phyloP scores from a whole-genome alignment of 805 yeast genomes.

The Kodamaea nitidulidarum region DNA sequence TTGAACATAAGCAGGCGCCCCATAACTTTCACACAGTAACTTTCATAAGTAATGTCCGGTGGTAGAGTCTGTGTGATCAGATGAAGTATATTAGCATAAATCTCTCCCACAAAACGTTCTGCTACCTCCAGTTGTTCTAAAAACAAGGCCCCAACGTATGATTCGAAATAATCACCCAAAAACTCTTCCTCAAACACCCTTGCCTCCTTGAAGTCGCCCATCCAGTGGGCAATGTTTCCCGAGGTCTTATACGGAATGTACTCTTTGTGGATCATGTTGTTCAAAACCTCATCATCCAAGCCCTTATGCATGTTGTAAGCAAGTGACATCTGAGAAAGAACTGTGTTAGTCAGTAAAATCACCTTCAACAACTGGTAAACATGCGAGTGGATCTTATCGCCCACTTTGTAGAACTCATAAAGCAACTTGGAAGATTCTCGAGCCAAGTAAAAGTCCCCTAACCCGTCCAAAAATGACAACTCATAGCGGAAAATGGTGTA shows the following conservation, averaged over 20 bases:
- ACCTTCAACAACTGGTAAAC: slow-evolving; percentile 25
- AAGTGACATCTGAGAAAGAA: slow-evolving; percentile 31
- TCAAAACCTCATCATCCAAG: slow-evolving; percentile 27
- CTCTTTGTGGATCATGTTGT: slow-evolving; percentile 17
- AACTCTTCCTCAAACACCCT: slow-evolving; percentile 38
- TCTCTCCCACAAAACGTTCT: slow-evolving; percentile 27
- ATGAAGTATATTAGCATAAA: slow-evolving; percentile 28
- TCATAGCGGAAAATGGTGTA: slow-evolving; percentile 28
- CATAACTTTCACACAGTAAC: slow-evolving; percentile 32
- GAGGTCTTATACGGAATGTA: slow-evolving; percentile 23
- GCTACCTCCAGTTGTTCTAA: slow-evolving; percentile 36
- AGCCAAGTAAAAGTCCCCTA: slow-evolving; percentile 39
- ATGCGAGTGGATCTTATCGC: slow-evolving; percentile 11
- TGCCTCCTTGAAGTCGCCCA: slow-evolving; percentile 13
- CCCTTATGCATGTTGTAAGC: slow-evolving; percentile 35
- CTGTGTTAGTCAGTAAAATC: slow-evolving; percentile 36
- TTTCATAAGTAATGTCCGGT: slow-evolving; percentile 21
- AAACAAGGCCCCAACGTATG: slow-evolving; percentile 39
- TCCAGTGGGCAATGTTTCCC: slow-evolving; percentile 9
- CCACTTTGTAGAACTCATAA: slow-evolving; percentile 21
- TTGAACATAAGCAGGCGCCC: slow-evolving; percentile 23
- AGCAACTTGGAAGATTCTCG: slow-evolving; percentile 33
- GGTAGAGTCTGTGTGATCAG: slow-evolving; percentile 20
- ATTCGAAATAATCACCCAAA: slow-evolving; percentile 40
- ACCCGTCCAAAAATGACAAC: slow-evolving; percentile 37